Percentiles rank a stretch among this genome's conserved stretches.
Conservation (phyloP, 2,329 filamentous ascomycete species). For the Dactylellina haptotyla region DNA sequence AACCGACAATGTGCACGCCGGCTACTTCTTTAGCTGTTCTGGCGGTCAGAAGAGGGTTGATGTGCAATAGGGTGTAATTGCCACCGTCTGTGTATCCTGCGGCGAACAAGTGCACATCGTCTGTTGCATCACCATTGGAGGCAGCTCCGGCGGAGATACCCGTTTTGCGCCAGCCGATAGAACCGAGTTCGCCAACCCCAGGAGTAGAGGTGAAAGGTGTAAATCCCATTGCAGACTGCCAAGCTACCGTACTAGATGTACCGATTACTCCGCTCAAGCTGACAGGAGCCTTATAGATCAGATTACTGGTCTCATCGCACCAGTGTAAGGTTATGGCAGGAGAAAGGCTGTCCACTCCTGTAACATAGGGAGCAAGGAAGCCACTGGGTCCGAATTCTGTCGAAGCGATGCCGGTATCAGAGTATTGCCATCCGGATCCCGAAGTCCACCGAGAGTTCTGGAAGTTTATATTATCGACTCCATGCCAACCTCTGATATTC, state of each 20-base stretch:
- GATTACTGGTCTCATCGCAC: not conserved
- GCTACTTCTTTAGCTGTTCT: no score
- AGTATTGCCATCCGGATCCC: no score
- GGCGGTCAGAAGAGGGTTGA: no score
- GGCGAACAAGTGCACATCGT: not conserved
- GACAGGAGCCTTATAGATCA: not conserved
- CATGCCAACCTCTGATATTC: not conserved
- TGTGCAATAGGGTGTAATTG: no score
- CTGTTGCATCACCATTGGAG: not conserved
- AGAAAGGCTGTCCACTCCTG: not conserved
- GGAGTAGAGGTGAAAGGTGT: no score
- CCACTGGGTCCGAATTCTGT: not conserved
- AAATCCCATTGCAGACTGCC: not conserved
- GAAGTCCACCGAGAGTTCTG: not conserved
- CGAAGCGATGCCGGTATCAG: no score
- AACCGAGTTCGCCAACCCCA: no score
- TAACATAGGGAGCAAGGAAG: not conserved
- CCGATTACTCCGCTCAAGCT: not conserved
- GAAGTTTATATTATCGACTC: not conserved
- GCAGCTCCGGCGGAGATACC: not conserved
- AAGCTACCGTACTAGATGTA: not conserved
- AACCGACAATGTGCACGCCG: no score
- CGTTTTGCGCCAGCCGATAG: not conserved
- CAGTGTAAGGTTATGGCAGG: not conserved
- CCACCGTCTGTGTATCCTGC: not conserved